A percentile compares a stretch with the other conserved stretches of the same genome.
phyloP scores from a whole-genome alignment of 225 moss, liverwort and hornwort species.

The Pseudisothecium myosuroides region DNA sequence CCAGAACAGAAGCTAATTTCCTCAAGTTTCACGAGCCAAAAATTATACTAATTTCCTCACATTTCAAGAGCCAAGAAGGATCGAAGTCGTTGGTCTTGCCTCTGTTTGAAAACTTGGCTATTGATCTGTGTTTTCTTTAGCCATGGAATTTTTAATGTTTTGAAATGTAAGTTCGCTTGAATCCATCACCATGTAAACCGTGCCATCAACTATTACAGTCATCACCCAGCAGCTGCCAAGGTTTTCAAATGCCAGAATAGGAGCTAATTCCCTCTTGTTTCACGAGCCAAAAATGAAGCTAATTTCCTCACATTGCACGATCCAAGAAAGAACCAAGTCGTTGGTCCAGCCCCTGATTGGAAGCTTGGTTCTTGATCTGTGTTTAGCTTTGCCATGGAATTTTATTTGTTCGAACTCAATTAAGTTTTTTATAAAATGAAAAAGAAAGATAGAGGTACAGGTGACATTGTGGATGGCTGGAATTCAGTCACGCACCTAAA shows the following conservation, averaged over 20 bases:
- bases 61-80: neutral
- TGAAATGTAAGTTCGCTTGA: neutral
- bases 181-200: neutral
- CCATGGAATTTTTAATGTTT: neutral
- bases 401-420: neutral
- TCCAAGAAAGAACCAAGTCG: neutral
- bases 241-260: neutral
- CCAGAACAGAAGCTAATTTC: neutral
- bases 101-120: neutral
- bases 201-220: neutral
- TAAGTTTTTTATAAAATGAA: neutral
- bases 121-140: neutral
- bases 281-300: neutral
- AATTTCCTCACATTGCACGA: neutral
- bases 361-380: neutral
- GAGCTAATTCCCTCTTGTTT: neutral
- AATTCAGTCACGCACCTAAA: slow-evolving; percentile 8
- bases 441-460: too few species aligned
- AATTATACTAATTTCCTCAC: neutral
- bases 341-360: neutral
- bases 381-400: neutral
- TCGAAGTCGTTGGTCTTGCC: neutral
- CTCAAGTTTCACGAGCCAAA: neutral
- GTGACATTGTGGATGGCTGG: neutral
- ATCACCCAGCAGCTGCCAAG: neutral